Base-by-base conservation (phyloP, 2,329 filamentous ascomycete genomes). In the Cercospora beticola region DNA sequence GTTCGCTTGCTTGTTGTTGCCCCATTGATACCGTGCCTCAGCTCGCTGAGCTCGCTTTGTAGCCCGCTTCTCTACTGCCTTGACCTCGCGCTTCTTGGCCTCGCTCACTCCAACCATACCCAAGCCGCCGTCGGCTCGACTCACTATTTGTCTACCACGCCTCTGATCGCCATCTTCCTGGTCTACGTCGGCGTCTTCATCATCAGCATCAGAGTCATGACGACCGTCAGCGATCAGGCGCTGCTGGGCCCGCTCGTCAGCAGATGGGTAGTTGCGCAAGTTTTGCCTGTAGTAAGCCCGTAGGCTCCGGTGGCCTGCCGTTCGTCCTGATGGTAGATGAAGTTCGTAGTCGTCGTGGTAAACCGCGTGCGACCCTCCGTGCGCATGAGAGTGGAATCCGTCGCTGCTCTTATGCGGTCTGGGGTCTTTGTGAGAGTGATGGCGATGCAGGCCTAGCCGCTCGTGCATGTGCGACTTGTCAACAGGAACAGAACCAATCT, bases 301-400 rank as follows among this genome's bases (percentile, higher is more conserved):
- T 64, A 97, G 82, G 7, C 92, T 95, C 59, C 95, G 89, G 79
- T 99, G 95, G 46, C 95, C 95, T 43, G 96, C 93, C 7, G 92
- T 91, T 70, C 92, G 90, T 64, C 95, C 95, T 4, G 91, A 93
- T 1, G 95, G 95, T 12, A 99, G 87, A 77, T 99, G 93, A 64
- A 99, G 86, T 80, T 98, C 95, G 76, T 92, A 94, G 56, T 99
- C 95, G 74, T 96, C 92, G 77, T 96, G 90, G 79, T 96, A 97
- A 23, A 92, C 92, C 43, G 92, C 89, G 70, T 90, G 87, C 64
- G 87, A 87, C 73, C 92, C 90, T 40, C 78, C 73, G 81, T 96
- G 91, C 1, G 91, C 91, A 78, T 93, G 92, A 3, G 91, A 94
- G 78, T 96, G 91, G 84, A 87, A 94, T 64, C 92, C 91, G 77